These are phyloP conservation scores for Rubroboletus pulcherrimus DNA, from an alignment of 768 basidiomycete species.

Conservation along the genomic window DNA sequence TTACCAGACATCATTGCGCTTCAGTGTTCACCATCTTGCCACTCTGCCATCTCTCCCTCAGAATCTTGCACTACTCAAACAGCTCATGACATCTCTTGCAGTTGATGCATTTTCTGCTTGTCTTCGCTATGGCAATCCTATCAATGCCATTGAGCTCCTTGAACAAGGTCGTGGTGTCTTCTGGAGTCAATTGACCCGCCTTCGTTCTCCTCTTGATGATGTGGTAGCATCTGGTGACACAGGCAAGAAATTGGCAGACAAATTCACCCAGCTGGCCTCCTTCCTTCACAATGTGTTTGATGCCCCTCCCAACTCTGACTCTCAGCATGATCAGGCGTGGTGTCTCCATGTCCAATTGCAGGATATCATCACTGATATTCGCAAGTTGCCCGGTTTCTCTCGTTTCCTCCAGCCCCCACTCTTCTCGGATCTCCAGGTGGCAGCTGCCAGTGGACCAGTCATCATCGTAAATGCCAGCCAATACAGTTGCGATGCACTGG, in stretches of 20 bases:
- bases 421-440: constrained; percentile 10
- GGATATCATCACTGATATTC: constrained; percentile 14
- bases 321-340: not conserved
- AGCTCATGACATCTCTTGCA: not conserved
- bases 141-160: constrained; percentile 26
- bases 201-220: constrained; percentile 3
- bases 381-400: constrained; percentile 15
- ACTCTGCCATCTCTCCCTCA: not conserved
- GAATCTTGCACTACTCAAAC: not conserved
- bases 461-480: constrained; percentile 3
- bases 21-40: not conserved
- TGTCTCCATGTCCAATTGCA: not conserved
- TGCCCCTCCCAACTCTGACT: not conserved
- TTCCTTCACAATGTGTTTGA: not conserved
- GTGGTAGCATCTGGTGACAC: not conserved
- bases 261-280: not conserved
- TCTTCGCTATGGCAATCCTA: not conserved
- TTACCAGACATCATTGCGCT: not conserved
- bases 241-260: not conserved
- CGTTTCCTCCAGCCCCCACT: constrained; percentile 24
- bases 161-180: constrained; percentile 25
- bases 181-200: constrained; percentile 18
- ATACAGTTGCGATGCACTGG: not conserved
- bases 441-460: constrained; percentile 24
- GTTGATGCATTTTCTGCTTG: not conserved